phyloP scores from a whole-genome alignment of 1,139 yeast species.

The Yamadazyma aaseri region DNA sequence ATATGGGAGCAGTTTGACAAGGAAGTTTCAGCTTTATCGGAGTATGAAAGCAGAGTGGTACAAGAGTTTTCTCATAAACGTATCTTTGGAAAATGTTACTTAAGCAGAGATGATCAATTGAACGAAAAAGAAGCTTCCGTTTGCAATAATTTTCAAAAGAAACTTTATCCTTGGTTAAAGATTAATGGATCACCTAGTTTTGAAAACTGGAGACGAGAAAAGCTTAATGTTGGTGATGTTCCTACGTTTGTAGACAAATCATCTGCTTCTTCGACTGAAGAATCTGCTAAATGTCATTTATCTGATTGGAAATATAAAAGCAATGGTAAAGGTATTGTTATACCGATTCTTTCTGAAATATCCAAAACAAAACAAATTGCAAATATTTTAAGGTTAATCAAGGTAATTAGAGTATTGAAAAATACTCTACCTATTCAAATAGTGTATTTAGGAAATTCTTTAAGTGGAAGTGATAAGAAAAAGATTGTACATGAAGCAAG shows the following conservation, averaged over 20 bases:
- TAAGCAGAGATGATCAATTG: slow-evolving; percentile 7
- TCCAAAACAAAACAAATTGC: slow-evolving; percentile 16
- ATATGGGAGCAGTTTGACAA: slow-evolving; percentile 14
- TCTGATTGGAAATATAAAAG: slow-evolving; percentile 15
- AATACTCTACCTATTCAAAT: slow-evolving; percentile 34
- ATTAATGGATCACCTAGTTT: slow-evolving; percentile 15
- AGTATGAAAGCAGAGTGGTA: slow-evolving; percentile 22
- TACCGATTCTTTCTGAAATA: slow-evolving; percentile 23
- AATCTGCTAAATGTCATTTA: slow-evolving; percentile 15
- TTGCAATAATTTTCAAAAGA: slow-evolving; percentile 15
- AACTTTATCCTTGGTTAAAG: slow-evolving; percentile 25
- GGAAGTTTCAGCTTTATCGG: slow-evolving; percentile 15
- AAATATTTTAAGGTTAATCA: slow-evolving; percentile 23
- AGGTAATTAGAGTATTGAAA: slow-evolving; percentile 26
- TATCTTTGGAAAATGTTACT: slow-evolving; percentile 32
- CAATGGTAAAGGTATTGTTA: slow-evolving; percentile 35
- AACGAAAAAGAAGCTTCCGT: slow-evolving; percentile 1
- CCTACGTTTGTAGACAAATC: no score
- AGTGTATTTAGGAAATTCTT: slow-evolving; percentile 14
- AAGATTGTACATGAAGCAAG: slow-evolving; percentile 21
- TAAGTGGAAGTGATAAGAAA: slow-evolving; percentile 19
- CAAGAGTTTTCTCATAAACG: slow-evolving; percentile 27
- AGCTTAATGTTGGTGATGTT: slow-evolving; percentile 10
- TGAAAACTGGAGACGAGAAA: slow-evolving; percentile 20
- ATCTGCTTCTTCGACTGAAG: slow-evolving; percentile 5